A percentile compares a stretch with the other conserved stretches of the same genome.
Conservation (phyloP, 192 early-diverging fungal genomes). For the Dissophora ornata region DNA sequence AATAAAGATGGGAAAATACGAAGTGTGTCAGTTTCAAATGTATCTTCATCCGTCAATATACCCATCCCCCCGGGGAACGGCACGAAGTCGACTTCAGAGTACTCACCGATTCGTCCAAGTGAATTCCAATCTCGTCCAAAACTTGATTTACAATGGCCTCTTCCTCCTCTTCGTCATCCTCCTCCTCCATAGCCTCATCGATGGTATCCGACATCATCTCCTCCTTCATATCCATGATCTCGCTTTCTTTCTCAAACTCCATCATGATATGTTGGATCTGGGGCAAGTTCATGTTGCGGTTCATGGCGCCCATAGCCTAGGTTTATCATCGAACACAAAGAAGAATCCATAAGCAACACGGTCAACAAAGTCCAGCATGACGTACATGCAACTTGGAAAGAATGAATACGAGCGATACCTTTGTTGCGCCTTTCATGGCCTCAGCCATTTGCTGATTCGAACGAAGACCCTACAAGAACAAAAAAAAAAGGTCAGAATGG, state of each 20-base stretch:
- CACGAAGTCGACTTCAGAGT: no score
- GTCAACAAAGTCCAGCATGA: not conserved
- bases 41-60: no score
- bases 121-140: slow-evolving; percentile 95
- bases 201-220: slow-evolving; percentile 99
- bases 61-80: no score
- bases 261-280: slow-evolving; percentile 95
- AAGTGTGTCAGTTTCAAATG: no score
- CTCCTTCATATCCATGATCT: slow-evolving; percentile 99
- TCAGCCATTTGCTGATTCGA: slow-evolving; percentile 97
- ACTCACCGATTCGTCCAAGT: slow-evolving; percentile 76
- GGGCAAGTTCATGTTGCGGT: slow-evolving; percentile 92
- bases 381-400: no score
- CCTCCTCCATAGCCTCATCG: slow-evolving; percentile 95
- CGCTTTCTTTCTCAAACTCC: slow-evolving; percentile 95
- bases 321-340: not conserved
- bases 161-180: slow-evolving; percentile 91
- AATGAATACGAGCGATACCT: slow-evolving; percentile 42
- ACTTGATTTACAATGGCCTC: slow-evolving; percentile 94
- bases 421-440: slow-evolving; percentile 95
- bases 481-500: not conserved
- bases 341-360: not conserved
- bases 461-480: slow-evolving; percentile 74
- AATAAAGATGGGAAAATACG: no score
- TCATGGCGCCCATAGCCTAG: slow-evolving; percentile 96